phyloP scores from a whole-genome alignment of 495 filamentous ascomycete species.

The Lophium mytilinum region DNA sequence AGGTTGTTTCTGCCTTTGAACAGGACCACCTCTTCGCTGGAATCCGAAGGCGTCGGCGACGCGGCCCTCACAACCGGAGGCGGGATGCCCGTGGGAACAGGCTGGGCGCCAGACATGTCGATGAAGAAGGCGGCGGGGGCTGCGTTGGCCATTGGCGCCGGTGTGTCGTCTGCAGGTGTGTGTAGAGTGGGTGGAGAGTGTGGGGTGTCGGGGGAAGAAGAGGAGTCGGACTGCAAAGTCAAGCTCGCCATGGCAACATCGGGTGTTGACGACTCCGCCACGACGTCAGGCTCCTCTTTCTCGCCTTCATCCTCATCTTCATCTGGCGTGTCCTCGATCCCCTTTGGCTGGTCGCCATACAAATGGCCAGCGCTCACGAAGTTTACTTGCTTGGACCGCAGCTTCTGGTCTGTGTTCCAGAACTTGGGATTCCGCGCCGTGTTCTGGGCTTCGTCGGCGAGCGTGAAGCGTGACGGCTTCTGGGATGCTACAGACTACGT shows the following conservation, averaged over 20 bases:
- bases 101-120: conserved; percentile 11
- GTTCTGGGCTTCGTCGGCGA: conserved; percentile 70
- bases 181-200: background rate
- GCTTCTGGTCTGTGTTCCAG: conserved; percentile 29
- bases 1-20: conserved; percentile 47
- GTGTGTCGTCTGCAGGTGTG: background rate
- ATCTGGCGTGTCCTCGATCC: background rate
- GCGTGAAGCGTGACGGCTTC: conserved; percentile 44
- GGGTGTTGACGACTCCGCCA: background rate
- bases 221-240: conserved; percentile 14
- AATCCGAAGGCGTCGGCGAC: conserved; percentile 43
- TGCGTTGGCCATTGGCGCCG: background rate
- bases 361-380: conserved; percentile 67
- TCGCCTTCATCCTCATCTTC: background rate
- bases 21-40: conserved; percentile 59
- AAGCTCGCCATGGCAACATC: conserved; percentile 14
- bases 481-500: background rate
- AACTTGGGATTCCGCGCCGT: conserved; percentile 52
- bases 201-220: background rate
- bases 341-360: conserved; percentile 15
- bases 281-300: background rate
- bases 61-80: conserved; percentile 27
- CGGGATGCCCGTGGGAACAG: conserved; percentile 14
- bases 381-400: conserved; percentile 51
- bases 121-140: conserved; percentile 11